Percentiles rank a stretch among this genome's conserved stretches.
phyloP scores from a whole-genome alignment of 2,329 filamentous ascomycete genomes.

The Neospermospora avenae region DNA sequence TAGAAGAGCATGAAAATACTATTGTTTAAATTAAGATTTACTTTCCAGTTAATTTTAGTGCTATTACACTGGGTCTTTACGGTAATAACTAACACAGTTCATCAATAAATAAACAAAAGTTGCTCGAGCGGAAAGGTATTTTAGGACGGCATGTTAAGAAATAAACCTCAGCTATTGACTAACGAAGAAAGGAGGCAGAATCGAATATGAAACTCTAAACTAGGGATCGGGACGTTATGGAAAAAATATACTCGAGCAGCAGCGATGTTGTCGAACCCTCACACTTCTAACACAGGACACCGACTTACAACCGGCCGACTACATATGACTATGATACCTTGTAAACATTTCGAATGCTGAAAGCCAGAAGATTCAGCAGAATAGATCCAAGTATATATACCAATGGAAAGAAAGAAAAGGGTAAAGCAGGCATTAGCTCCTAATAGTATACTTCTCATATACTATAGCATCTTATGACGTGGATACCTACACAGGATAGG shows the following conservation, averaged over 20 bases:
- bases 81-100: conserved; percentile 2
- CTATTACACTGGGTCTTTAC: background rate
- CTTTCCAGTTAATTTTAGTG: conserved; percentile 3
- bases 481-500: conserved; percentile 2
- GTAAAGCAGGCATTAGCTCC: conserved; percentile 3
- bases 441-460: conserved; percentile 2
- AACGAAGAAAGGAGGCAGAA: background rate
- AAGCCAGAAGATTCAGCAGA: conserved; percentile 3
- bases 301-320: conserved; percentile 1
- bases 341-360: conserved; percentile 3
- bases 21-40: conserved; percentile 2
- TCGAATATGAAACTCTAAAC: conserved; percentile 2
- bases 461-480: conserved; percentile 2
- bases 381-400: conserved; percentile 4
- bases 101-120: conserved; percentile 1
- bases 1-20: conserved; percentile 2
- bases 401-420: conserved; percentile 3
- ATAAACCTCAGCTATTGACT: background rate
- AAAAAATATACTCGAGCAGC: background rate
- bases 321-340: conserved; percentile 1
- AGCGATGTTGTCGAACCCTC: conserved; percentile 1
- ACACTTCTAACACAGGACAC: conserved; percentile 3
- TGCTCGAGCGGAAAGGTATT: conserved; percentile 3
- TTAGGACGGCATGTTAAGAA: conserved; percentile 3
- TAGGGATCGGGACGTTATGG: conserved; percentile 2